Percentiles rank a stretch among this genome's conserved stretches.
These are phyloP conservation scores for Calendula officinalis DNA, from an alignment of 129 eudicot species.

Conservation along the genomic window DNA sequence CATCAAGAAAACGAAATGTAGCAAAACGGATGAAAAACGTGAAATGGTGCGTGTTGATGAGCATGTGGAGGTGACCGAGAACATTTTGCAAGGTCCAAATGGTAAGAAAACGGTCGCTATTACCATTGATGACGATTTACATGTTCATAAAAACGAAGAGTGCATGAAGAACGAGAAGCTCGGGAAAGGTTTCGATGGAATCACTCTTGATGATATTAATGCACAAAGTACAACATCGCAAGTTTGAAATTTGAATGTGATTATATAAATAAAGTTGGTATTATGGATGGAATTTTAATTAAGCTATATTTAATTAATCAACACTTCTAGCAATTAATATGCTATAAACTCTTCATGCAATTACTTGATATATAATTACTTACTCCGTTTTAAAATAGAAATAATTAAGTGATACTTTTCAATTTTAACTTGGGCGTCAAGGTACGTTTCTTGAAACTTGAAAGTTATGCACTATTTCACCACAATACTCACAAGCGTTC, in stretches of 20 bases:
- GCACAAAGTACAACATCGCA: constrained; percentile 7
- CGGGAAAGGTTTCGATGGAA: constrained; percentile 25
- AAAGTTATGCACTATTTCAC: constrained; percentile 37
- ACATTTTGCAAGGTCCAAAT: constrained; percentile 49
- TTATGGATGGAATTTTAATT: constrained; percentile 8
- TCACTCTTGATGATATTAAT: background rate
- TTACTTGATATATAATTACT: too few species aligned
- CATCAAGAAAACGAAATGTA: constrained; percentile 54
- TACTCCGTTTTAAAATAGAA: too few species aligned
- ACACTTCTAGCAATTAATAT: too few species aligned
- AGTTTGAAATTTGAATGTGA: constrained; percentile 17
- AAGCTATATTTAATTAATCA: too few species aligned
- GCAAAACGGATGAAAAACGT: constrained; percentile 33
- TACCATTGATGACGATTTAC: constrained; percentile 69
- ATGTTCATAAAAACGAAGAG: constrained; percentile 45
- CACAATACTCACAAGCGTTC: constrained; percentile 20
- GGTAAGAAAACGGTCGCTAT: constrained; percentile 53
- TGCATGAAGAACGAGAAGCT: constrained; percentile 43
- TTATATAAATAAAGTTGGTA: constrained; percentile 8
- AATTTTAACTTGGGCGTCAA: constrained; percentile 57
- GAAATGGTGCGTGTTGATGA: constrained; percentile 40
- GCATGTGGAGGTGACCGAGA: constrained; percentile 46
- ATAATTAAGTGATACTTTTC: constrained; percentile 46
- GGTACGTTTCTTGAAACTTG: constrained; percentile 51
- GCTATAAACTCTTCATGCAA: too few species aligned